Evolutionary conservation across 2,329 filamentous ascomycete species (phyloP).

Genomic region (Madurella mycetomatis): DNA sequence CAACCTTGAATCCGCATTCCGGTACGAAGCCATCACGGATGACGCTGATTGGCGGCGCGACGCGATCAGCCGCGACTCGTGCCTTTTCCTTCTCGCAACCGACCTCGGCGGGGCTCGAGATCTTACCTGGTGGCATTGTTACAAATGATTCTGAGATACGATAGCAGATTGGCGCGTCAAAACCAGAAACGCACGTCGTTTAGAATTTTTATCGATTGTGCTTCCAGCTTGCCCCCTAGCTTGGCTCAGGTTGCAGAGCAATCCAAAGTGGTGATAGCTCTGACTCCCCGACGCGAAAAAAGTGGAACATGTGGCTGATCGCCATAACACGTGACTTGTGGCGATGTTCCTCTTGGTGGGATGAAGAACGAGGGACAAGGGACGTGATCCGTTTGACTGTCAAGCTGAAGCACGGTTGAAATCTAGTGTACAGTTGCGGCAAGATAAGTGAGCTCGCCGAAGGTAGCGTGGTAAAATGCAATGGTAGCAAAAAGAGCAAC

Average conservation of each 20-base stretch:
- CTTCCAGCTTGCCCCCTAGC: background rate
- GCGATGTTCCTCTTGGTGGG: too few species aligned
- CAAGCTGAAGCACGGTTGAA: too few species aligned
- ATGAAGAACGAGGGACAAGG: too few species aligned
- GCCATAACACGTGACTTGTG: too few species aligned
- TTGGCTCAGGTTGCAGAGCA: background rate
- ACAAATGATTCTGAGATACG: background rate
- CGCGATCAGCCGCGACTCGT: slow-evolving; percentile 2
- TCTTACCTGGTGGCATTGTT: slow-evolving; percentile 27
- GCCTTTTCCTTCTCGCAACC: background rate
- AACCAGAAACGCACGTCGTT: too few species aligned
- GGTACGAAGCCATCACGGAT: too few species aligned
- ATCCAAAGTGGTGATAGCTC: slow-evolving; percentile 6
- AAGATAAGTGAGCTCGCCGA: too few species aligned
- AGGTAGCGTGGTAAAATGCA: too few species aligned
- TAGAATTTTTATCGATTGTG: background rate
- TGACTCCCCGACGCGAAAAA: slow-evolving; percentile 1
- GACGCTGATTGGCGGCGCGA: slow-evolving; percentile 11
- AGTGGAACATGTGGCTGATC: slow-evolving; percentile 7
- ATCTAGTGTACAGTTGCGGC: too few species aligned
- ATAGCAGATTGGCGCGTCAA: too few species aligned
- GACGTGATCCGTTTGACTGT: too few species aligned
- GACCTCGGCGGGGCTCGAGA: background rate
- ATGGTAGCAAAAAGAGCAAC: too few species aligned
- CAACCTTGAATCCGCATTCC: background rate